Percentiles rank a stretch among this genome's conserved stretches.
Evolutionary conservation across 2,329 filamentous ascomycete species (phyloP).

Genomic region (Colletotrichum euphorbiae): DNA sequence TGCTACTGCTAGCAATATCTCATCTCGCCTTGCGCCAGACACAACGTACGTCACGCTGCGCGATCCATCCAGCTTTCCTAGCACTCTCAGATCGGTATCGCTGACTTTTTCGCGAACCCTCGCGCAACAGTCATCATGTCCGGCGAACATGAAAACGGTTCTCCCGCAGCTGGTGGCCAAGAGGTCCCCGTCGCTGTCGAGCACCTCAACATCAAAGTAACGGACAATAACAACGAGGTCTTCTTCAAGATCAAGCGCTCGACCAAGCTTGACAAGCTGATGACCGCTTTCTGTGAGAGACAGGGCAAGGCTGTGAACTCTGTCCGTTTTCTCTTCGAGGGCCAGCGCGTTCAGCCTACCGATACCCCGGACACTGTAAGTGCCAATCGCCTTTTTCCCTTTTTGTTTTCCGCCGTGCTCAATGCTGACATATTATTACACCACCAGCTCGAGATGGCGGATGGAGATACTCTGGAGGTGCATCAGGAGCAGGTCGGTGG

Average conservation of each 20-base stretch:
- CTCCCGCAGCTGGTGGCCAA: constrained; percentile 52
- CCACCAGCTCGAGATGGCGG: constrained; percentile 89
- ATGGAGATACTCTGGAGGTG: constrained; percentile 95
- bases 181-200: constrained; percentile 68
- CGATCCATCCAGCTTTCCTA: not conserved
- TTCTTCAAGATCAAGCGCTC: constrained; percentile 99
- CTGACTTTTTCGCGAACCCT: constrained; percentile 4
- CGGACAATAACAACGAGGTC: constrained; percentile 99
- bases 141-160: constrained; percentile 63
- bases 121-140: constrained; percentile 56
- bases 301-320: constrained; percentile 88
- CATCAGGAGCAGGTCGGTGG: constrained; percentile 98
- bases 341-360: constrained; percentile 87
- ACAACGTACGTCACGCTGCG: constrained; percentile 3
- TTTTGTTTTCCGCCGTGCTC: not conserved
- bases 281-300: constrained; percentile 97
- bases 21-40: not conserved
- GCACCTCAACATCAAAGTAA: constrained; percentile 99
- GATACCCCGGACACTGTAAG: constrained; percentile 94
- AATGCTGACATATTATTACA: constrained; percentile 42
- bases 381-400: constrained; percentile 43
- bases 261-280: constrained; percentile 95
- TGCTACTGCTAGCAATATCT: not conserved
- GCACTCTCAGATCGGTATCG: not conserved
- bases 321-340: constrained; percentile 95